phyloP scores from a whole-genome alignment of 208 protist species.

The Leishmania mexicana region DNA sequence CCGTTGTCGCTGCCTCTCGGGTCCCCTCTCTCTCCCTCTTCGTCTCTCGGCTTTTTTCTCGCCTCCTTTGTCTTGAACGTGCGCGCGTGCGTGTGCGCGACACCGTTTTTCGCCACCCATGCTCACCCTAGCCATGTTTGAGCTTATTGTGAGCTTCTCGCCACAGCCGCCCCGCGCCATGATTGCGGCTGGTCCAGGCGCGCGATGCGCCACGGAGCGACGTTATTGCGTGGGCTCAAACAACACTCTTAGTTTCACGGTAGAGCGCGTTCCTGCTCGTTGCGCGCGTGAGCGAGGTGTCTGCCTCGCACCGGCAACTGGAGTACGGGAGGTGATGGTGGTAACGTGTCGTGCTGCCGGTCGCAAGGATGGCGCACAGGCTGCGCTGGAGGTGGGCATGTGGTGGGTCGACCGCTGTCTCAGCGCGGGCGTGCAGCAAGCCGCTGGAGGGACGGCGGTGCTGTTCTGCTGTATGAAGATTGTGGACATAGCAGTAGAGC shows the following conservation, averaged over 20 bases:
- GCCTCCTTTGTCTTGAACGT: not conserved
- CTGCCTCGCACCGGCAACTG: not conserved
- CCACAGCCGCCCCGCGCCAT: not conserved
- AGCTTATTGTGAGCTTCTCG: not conserved
- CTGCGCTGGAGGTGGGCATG: constrained; percentile 17
- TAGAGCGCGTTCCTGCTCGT: constrained; percentile 2
- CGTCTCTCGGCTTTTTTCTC: not conserved
- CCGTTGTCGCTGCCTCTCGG: no score
- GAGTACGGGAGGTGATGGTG: constrained; percentile 20
- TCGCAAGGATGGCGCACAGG: not conserved
- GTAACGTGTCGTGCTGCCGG: not conserved
- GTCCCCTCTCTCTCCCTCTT: not conserved
- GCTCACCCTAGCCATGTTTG: not conserved
- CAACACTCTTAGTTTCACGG: not conserved
- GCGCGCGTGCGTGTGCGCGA: not conserved
- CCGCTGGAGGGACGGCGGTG: not conserved
- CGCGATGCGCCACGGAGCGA: constrained; percentile 1
- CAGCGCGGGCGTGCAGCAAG: not conserved
- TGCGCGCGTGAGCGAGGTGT: not conserved
- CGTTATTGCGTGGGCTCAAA: not conserved
- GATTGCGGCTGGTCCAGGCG: not conserved
- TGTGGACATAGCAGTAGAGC: constrained; percentile 5
- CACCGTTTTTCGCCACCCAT: not conserved
- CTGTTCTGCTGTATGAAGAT: constrained; percentile 16
- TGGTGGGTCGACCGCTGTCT: constrained; percentile 35